Evolutionary conservation across 106 monocot species (phyloP), one percentile per base, ranked within the genome.

Genomic region (Dendrobium huoshanense): DNA sequence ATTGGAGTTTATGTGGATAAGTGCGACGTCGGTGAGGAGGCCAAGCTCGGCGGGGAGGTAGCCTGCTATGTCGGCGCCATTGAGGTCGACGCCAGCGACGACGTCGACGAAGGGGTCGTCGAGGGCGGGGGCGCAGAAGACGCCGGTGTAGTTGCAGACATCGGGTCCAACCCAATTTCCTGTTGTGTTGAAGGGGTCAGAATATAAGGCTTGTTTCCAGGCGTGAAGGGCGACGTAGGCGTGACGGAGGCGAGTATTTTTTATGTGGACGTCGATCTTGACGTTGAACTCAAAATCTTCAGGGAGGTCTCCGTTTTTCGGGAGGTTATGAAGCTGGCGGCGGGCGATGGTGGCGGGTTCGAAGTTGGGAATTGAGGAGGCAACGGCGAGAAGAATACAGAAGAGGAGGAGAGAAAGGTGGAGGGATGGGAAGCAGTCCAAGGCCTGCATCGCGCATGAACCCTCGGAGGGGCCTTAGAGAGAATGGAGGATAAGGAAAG

Each of bases 1-100:
- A 75, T 94, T 94, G 25, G 94, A 94, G 82, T 90, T 94, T 58
- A 94, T 85, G 75, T 94, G 94, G 81, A 94, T 85, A 25, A 94
- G 75, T 16, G 88, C 86, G 25, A 82, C 79, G 75, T 91, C 89
- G 33, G 85, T 80, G 86, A 94, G 86, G 64, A 91, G 79, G 67
- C 88, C 85, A 15, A 94, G 86, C 91, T 94, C 89, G 13, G 75
- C 80, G 13, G 89, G 91, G 55, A 94, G 89, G 81, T 90, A 88
- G 11, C 94, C 94, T 8, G 91, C 91, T 82, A 91, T 88, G 77
- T 91, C 91, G 45, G 78, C 94, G 47, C 89, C 85, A 78, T 94
- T 94, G 58, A 91, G 85, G 65, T 94, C 94, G 44, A 94, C 79
- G 24, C 89, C 94, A 15, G 94, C 89, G 47, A 94, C 91, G 59